These are phyloP conservation scores for Solanum paucissectum DNA, from an alignment of 257 asterid species.

Conservation along the genomic window DNA sequence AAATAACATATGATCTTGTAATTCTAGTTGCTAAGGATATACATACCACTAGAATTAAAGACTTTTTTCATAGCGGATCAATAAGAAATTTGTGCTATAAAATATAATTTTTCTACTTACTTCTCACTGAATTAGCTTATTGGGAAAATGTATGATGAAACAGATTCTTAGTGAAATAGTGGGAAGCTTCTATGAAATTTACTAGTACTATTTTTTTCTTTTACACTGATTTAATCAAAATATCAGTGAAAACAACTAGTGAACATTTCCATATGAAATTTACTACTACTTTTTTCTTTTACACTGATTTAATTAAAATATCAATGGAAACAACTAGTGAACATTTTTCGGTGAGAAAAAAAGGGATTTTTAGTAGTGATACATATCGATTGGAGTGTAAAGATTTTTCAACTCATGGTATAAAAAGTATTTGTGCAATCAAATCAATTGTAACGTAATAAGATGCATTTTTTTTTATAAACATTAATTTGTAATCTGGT, in stretches of 20 bases:
- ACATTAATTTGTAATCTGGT: neutral
- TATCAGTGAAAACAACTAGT: too few relatives aligned
- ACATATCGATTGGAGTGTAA: neutral
- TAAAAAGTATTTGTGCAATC: neutral
- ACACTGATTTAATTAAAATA: too few relatives aligned
- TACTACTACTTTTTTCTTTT: too few relatives aligned
- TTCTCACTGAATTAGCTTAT: too few relatives aligned
- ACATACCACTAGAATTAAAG: neutral
- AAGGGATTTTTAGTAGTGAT: neutral
- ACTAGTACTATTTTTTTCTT: too few relatives aligned
- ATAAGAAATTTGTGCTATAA: too few relatives aligned
- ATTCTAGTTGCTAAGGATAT: neutral
- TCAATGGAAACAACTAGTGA: too few relatives aligned
- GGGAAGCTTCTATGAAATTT: too few relatives aligned
- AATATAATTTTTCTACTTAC: too few relatives aligned
- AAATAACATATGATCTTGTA: neutral
- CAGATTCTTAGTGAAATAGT: too few relatives aligned
- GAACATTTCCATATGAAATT: neutral
- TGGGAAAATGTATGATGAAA: neutral
- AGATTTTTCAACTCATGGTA: neutral
- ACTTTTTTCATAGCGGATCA: neutral
- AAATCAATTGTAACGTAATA: neutral
- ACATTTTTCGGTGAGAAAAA: neutral
- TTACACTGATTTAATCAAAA: too few relatives aligned
- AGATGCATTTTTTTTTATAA: too few relatives aligned